Evolutionary conservation across 1,139 yeast genomes (phyloP), one percentile per base, ranked within the genome.

Genomic region (Lodderomyces elongisporus): DNA sequence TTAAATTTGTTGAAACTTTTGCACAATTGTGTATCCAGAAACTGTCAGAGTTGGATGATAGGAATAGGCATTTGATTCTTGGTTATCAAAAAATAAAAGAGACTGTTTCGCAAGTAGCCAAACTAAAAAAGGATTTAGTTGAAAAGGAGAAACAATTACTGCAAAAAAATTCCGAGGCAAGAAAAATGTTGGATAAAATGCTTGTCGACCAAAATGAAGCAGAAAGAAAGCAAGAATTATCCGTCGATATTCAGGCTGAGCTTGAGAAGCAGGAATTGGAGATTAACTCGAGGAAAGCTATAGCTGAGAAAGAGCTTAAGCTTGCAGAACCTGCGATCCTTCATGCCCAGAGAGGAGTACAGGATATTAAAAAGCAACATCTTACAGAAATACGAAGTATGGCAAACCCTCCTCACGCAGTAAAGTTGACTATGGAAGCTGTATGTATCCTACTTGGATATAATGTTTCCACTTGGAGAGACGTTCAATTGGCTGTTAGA

Each of bases 191-290:
- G 33, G 77, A 79, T 45, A 75, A 67, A 34, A 85, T 91, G 85
- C 69, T 91, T n/a, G 62, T 71, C 0, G 94, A 87, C 33, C 97
- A 91, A 51, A 88, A 85, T 51, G 95, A 88, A 48, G 93, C 96
- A 0, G 97, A 91, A 53, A 64, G 96, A 39, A 85, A 83, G 44
- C 85, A 83, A 39, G 95, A 84, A 41, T 89, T 94, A 13, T 85
- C 96, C 0, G 63, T 84, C 9, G 82, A 77, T 31, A 83, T 91
- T 7, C 88, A 83, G 47, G 73, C 69, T 23, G 82, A 85, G 10
- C 63, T 89, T 29, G 77, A 70, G 26, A 66, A 68, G 32, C 95
- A 87, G 47, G 93, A 85, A 38, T 49, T 52, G 4, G 77, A 75
- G 37, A 75, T 89, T 10, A 61, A 65, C 3, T 59, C 54, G n/a